Evolutionary conservation across 345 rosid genomes (phyloP), one percentile per base, ranked within the genome.

Genomic region (Balakata baccata): DNA sequence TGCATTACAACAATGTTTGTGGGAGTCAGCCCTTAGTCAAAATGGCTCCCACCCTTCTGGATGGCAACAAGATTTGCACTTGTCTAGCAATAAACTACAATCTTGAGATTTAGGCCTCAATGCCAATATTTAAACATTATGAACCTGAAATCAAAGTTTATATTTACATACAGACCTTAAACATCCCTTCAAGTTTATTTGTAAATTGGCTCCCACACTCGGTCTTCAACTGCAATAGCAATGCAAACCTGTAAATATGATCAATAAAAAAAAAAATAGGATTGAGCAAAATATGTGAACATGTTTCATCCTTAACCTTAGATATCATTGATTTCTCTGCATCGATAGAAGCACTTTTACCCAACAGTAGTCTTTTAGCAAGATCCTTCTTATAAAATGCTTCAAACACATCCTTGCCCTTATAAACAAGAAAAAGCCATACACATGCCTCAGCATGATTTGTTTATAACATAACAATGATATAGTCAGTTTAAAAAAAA

Each of bases 261-360:
- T n/a, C n/a, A n/a, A n/a, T n/a, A n/a, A n/a, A n/a, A n/a, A 38
- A n/a, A 63, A 47, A 23, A 68, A 16, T 16, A 58, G 62, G 7
- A 69, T 38, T 43, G n/a, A 37, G 69, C 43, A 66, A 64, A 41
- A 38, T 8, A 39, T 3, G 1, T 2, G n/a, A 57, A 53, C 61
- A 67, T 25, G 3, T 11, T 29, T 11, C 6, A 43, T 51, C 20
- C 54, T 74, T 38, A 74, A 92, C 97, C 97, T 95, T 95, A 49
- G 99, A 91, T 79, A 95, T 95, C 99, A 95, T 95, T 70, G 99
- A 95, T 79, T 95, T 95, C 88, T 95, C 99, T 0, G 98, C 97
- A 74, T 95, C 99, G 81, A 95, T 92, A 47, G 98, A 95, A 78
- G 99, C 99, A 81, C 99, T 95, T 84, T 95, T 95, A 38, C 98